Percentiles rank a stretch among this genome's conserved stretches.
phyloP scores from a whole-genome alignment of 129 eudicot species.

The Flaveria ramosissima region DNA sequence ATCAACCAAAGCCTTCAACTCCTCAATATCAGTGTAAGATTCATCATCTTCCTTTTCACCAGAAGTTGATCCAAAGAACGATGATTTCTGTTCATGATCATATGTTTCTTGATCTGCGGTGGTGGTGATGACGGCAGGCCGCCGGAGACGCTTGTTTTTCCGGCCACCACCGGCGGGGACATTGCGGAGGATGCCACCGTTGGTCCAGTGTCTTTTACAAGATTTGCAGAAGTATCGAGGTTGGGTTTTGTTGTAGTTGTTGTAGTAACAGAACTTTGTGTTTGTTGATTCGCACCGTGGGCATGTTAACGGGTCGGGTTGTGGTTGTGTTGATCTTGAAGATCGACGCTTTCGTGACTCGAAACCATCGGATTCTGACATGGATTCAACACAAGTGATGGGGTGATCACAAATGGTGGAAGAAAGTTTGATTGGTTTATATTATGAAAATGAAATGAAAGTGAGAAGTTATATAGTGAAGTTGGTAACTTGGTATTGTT shows the following conservation, averaged over 20 bases:
- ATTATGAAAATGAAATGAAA: neutral
- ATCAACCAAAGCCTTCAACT: constrained; percentile 33
- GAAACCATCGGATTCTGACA: constrained; percentile 27
- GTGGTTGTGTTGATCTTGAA: constrained; percentile 31
- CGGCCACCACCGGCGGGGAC: constrained; percentile 89
- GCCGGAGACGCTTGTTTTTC: constrained; percentile 64
- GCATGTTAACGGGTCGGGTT: constrained; percentile 52
- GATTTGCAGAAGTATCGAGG: constrained; percentile 85
- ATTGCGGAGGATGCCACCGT: constrained; percentile 79
- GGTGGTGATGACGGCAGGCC: constrained; percentile 32
- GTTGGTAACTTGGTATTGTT: too few species aligned
- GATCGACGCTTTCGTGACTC: constrained; percentile 36
- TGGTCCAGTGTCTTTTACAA: constrained; percentile 90
- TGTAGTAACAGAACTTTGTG: constrained; percentile 89
- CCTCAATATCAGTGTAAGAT: constrained; percentile 33
- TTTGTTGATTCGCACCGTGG: constrained; percentile 77
- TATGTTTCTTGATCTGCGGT: constrained; percentile 12
- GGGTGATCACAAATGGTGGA: neutral
- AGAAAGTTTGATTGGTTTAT: neutral
- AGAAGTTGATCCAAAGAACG: neutral
- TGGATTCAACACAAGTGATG: neutral
- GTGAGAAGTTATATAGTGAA: too few species aligned
- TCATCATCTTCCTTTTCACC: constrained; percentile 10
- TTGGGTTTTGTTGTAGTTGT: constrained; percentile 84
- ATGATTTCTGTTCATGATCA: neutral